Base-by-base conservation (phyloP, 2,329 filamentous ascomycete genomes). In the Calonectria multiphialidica region DNA sequence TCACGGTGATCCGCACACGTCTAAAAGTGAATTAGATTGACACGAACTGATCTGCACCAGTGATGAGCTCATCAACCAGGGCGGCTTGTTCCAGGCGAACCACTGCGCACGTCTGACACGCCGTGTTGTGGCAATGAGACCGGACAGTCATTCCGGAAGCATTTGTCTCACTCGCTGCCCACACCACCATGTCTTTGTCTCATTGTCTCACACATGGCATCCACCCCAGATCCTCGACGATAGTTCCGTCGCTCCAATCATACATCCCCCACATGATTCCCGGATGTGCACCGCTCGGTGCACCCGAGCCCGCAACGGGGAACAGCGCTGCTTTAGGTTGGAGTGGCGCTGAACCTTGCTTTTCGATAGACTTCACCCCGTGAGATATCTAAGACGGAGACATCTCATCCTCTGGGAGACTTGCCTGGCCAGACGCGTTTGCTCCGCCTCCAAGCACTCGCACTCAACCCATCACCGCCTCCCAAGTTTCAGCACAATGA, bases 301-400 rank as follows among this genome's bases (percentile, higher is more conserved):
- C 66, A 69, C 35, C 70, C 70, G 70, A 69, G 45, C 66, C 44
- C 59, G 66, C 59, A 69, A 64, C 61, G 61, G 66, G 66, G 25
- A 59, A 53, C 33, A 44, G 66, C 25, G 37, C 49, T 62, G 65
- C 66, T 35, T 69, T 68, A 66, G 61, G 70, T 72, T 72, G 25
- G 44, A 62, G 18, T 61, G 37, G 69, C 69, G 64, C 12, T 50
- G 53, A 64, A 71, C 69, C 44, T 57, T 59, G 69, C 49, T 42
- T 61, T 61, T 44, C 21, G 49, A 55, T 47, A 45, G 30, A 50
- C 44, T 62, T 59, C 25, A 30, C 57, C 47, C 57, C 21, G 47
- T 28, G 35, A 45, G 61, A 61, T 62, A 63, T 67, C 57, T 67
- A 71, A 68, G 69, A 64, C 65, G 69, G 64, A 21, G 23, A 40